phyloP scores from a whole-genome alignment of 805 yeast species.

The Zygosaccharomyces lentus region DNA sequence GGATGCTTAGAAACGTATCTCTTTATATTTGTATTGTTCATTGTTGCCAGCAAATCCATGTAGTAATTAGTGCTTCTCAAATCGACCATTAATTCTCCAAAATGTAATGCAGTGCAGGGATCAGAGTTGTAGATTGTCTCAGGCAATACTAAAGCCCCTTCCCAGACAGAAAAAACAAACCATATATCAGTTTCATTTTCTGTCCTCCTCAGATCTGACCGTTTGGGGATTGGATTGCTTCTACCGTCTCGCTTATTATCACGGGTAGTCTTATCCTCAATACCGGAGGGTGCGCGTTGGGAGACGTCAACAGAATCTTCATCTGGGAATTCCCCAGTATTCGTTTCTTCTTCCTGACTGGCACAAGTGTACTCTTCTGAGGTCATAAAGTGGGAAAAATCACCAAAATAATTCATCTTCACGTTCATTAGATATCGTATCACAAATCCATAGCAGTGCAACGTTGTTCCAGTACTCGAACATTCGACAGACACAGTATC shows the following conservation, averaged over 20 bases:
- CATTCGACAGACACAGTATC: conserved; percentile 67
- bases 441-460: conserved; percentile 75
- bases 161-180: conserved; percentile 62
- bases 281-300: neutral
- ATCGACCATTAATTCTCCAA: conserved; percentile 68
- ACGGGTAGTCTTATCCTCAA: conserved; percentile 1
- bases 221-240: conserved; percentile 9
- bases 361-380: conserved; percentile 66
- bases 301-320: conserved; percentile 7
- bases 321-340: neutral
- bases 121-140: conserved; percentile 60
- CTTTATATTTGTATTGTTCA: conserved; percentile 19
- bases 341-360: conserved; percentile 10
- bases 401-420: conserved; percentile 89
- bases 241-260: neutral
- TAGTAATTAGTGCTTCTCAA: conserved; percentile 85
- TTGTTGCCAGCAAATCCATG: conserved; percentile 81
- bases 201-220: conserved; percentile 38
- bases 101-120: conserved; percentile 56
- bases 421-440: conserved; percentile 69
- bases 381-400: conserved; percentile 74
- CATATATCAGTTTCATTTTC: conserved; percentile 76
- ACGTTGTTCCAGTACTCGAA: conserved; percentile 58
- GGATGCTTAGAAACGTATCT: conserved; percentile 15
- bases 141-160: conserved; percentile 73